Evolutionary conservation across 1,139 yeast species (phyloP).

Genomic region (Sugiyamaella novakii): DNA sequence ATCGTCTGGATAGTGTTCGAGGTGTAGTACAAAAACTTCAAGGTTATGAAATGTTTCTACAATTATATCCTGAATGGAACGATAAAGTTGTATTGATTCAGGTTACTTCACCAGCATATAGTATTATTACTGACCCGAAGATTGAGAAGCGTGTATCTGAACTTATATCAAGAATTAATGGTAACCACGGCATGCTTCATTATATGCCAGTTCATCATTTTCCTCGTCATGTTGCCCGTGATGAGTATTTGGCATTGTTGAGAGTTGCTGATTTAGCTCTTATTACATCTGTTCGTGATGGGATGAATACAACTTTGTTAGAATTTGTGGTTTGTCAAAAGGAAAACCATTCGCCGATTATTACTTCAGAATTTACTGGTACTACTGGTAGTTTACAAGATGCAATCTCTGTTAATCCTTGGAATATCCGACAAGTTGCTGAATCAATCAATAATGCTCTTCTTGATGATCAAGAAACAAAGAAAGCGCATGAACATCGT

Average conservation of each 20-base stretch:
- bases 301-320: slow-evolving; percentile 92
- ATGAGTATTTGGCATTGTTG: slow-evolving; percentile 84
- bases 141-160: slow-evolving; percentile 81
- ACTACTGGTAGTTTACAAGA: slow-evolving; percentile 78
- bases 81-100: slow-evolving; percentile 87
- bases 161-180: slow-evolving; percentile 58
- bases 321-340: slow-evolving; percentile 92
- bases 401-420: slow-evolving; percentile 88
- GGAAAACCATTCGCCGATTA: slow-evolving; percentile 68
- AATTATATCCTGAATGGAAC: slow-evolving; percentile 90
- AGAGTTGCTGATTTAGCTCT: slow-evolving; percentile 89
- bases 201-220: slow-evolving; percentile 87
- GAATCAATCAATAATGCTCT: slow-evolving; percentile 75
- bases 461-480: slow-evolving; percentile 39
- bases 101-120: slow-evolving; percentile 79
- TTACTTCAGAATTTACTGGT: slow-evolving; percentile 91
- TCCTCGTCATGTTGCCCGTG: slow-evolving; percentile 84
- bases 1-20: slow-evolving; percentile 88
- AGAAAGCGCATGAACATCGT: slow-evolving; percentile 32
- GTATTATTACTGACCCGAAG: slow-evolving; percentile 42
- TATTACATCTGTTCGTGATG: slow-evolving; percentile 90
- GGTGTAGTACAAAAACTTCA: slow-evolving; percentile 96
- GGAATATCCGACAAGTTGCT: slow-evolving; percentile 95
- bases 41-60: slow-evolving; percentile 86
- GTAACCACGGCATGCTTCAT: slow-evolving; percentile 77